Percentiles rank a stretch among this genome's conserved stretches.
These are phyloP conservation scores for Stenocarpella maydis DNA, from an alignment of 2,329 filamentous ascomycete genomes.

Conservation along the genomic window DNA sequence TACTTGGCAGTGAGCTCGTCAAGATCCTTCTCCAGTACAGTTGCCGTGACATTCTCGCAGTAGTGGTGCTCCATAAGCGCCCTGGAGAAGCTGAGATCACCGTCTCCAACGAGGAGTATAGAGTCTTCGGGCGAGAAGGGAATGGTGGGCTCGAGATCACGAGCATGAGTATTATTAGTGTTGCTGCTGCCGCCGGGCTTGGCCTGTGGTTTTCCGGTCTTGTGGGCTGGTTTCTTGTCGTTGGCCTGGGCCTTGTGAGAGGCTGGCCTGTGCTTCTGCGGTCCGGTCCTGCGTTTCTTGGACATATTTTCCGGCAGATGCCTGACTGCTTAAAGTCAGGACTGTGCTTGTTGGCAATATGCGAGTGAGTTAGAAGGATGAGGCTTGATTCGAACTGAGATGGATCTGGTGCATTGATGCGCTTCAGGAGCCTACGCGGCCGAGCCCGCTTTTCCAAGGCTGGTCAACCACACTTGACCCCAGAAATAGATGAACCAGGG, in stretches of 20 bases:
- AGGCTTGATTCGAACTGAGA: background rate
- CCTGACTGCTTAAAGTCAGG: background rate
- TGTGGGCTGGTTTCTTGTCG: constrained; percentile 11
- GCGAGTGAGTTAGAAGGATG: background rate
- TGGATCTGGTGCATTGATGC: constrained; percentile 16
- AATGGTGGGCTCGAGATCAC: constrained; percentile 59
- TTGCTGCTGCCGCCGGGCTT: constrained; percentile 32
- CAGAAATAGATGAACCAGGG: background rate
- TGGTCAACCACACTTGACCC: constrained; percentile 17
- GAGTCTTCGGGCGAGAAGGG: constrained; percentile 72
- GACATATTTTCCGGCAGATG: background rate
- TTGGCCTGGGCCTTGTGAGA: constrained; percentile 27
- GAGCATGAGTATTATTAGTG: constrained; percentile 34
- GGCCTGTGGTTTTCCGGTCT: constrained; percentile 37
- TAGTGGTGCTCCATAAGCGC: constrained; percentile 72
- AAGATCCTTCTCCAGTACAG: constrained; percentile 68
- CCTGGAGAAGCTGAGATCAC: constrained; percentile 80
- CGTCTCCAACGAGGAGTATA: constrained; percentile 82
- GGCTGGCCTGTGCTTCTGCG: constrained; percentile 30
- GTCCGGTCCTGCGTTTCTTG: constrained; percentile 52
- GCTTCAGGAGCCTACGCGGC: constrained; percentile 22
- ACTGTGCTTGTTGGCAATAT: background rate
- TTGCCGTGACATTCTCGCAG: constrained; percentile 73
- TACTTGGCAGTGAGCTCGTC: constrained; percentile 75
- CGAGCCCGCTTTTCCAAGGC: constrained; percentile 29